Conservation (phyloP, 176 grass and related monocot species). For the Cymbopogon citratus region DNA sequence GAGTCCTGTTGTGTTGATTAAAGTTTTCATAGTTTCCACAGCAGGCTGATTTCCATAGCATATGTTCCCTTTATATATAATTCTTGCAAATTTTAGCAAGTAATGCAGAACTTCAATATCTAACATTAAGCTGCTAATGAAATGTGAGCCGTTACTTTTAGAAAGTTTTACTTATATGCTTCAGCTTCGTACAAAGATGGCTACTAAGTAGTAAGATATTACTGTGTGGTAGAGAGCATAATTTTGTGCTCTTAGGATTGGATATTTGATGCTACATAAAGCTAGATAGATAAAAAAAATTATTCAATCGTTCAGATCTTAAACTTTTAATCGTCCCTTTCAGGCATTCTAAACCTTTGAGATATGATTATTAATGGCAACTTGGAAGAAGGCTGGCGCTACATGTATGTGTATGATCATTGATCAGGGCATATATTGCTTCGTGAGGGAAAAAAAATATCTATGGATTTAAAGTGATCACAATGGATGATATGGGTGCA, state of each 20-base stretch:
- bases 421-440: conserved; percentile 4
- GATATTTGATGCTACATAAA: conserved; percentile 14
- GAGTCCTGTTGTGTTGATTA: too few species aligned
- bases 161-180: conserved; percentile 26
- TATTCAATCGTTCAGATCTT: conserved; percentile 3
- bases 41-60: too few species aligned
- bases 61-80: too few species aligned
- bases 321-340: conserved; percentile 6
- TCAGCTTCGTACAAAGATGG: not conserved
- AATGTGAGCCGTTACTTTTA: conserved; percentile 27
- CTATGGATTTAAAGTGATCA: conserved; percentile 9
- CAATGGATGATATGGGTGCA: not conserved
- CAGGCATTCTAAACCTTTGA: conserved; percentile 10
- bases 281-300: conserved; percentile 13
- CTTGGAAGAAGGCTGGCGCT: conserved; percentile 13
- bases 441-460: too few species aligned
- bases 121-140: not conserved
- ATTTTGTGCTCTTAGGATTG: not conserved
- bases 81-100: not conserved
- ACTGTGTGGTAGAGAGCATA: not conserved
- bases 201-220: not conserved
- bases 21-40: too few species aligned
- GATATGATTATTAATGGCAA: conserved; percentile 32
- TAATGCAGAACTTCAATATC: not conserved
- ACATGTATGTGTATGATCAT: conserved; percentile 8